Evolutionary conservation across 352 stramenopile species (phyloP).

Genomic region (Globisporangium abappressorium): DNA sequence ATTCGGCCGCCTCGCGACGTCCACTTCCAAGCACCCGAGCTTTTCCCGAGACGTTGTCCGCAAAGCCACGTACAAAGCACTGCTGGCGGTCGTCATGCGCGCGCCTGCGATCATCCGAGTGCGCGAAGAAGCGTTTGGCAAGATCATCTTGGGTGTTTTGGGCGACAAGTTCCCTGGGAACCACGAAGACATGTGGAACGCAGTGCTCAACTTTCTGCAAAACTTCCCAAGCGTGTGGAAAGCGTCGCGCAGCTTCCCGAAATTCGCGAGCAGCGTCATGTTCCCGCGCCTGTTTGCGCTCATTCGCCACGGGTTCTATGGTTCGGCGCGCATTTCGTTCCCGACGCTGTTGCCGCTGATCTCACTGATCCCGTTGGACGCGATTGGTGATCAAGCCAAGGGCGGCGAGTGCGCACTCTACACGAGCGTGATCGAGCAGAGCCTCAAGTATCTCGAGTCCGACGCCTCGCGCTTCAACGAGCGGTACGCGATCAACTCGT

Average conservation of each 20-base stretch:
- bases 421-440: conserved; percentile 58
- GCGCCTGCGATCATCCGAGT: conserved; percentile 40
- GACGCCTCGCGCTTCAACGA: conserved; percentile 53
- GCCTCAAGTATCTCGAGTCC: conserved; percentile 67
- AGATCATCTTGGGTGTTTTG: conserved; percentile 64
- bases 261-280: conserved; percentile 61
- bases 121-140: conserved; percentile 62
- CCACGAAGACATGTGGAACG: conserved; percentile 70
- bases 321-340: conserved; percentile 64
- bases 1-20: conserved; percentile 51
- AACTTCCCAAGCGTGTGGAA: conserved; percentile 45
- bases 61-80: conserved; percentile 54
- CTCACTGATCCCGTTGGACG: conserved; percentile 64
- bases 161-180: conserved; percentile 70
- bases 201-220: conserved; percentile 71
- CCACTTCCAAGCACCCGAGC: conserved; percentile 70
- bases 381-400: conserved; percentile 37
- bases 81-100: conserved; percentile 47
- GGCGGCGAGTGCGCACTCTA: conserved; percentile 50
- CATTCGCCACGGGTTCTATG: conserved; percentile 75
- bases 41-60: conserved; percentile 71
- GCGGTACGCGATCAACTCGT: conserved; percentile 48
- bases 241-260: conserved; percentile 38
- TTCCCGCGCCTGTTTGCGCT: conserved; percentile 68
- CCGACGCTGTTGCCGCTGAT: conserved; percentile 68